These are phyloP conservation scores for Lepidium campestre DNA, from an alignment of 441 rosid genomes.

Conservation along the genomic window DNA sequence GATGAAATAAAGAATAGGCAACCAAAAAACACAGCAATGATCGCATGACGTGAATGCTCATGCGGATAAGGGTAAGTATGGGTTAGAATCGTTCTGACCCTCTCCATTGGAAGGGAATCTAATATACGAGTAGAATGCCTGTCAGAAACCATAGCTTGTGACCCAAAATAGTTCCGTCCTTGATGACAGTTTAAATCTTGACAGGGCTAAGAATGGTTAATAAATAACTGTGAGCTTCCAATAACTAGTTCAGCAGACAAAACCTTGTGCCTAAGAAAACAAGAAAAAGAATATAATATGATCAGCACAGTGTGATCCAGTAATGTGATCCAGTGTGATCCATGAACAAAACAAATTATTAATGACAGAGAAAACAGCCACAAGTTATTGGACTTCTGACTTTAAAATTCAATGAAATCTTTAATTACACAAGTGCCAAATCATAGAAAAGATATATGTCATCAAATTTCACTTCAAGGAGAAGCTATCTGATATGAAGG, in stretches of 20 bases:
- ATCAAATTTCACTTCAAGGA: neutral
- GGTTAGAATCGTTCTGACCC: conserved; percentile 80
- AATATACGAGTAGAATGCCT: conserved; percentile 45
- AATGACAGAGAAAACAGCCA: neutral
- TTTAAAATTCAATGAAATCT: neutral
- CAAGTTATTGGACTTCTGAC: neutral
- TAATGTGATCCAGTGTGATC: conserved; percentile 12
- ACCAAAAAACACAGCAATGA: conserved; percentile 88
- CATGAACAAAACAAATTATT: neutral
- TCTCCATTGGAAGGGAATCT: conserved; percentile 72
- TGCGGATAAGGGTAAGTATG: conserved; percentile 93
- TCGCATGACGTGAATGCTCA: conserved; percentile 96
- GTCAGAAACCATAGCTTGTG: conserved; percentile 49
- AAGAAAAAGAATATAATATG: neutral
- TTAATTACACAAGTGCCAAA: neutral
- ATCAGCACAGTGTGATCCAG: neutral
- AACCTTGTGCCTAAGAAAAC: conserved; percentile 11
- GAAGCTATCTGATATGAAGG: neutral
- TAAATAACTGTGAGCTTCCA: conserved; percentile 31
- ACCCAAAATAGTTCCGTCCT: conserved; percentile 3
- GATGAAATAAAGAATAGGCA: conserved; percentile 95
- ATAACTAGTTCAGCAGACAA: conserved; percentile 14
- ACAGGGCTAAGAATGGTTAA: conserved; percentile 20
- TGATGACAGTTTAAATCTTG: conserved; percentile 18
- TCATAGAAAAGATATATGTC: neutral